These are phyloP conservation scores for Ascocoryne sarcoides DNA, from an alignment of 2,329 filamentous ascomycete species.

Conservation along the genomic window DNA sequence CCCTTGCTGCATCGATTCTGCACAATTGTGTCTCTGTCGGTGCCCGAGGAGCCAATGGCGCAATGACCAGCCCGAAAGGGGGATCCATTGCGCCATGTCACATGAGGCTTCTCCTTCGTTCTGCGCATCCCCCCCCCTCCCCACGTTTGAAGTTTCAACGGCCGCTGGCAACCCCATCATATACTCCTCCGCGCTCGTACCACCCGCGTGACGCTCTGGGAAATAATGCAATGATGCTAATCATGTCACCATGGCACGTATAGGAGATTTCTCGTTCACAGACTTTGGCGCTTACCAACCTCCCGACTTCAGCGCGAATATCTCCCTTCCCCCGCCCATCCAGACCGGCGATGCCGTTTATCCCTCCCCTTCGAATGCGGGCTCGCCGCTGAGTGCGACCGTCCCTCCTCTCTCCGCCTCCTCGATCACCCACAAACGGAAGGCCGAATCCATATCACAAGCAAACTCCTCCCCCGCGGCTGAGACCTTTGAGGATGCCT, in stretches of 20 bases:
- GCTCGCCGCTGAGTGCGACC: constrained; percentile 11
- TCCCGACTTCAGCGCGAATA: constrained; percentile 13
- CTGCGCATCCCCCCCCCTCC: neutral
- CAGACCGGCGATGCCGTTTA: constrained; percentile 13
- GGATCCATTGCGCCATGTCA: constrained; percentile 26
- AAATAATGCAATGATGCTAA: constrained; percentile 25
- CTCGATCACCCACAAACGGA: too few relatives aligned
- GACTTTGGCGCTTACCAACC: constrained; percentile 24
- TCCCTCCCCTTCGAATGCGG: constrained; percentile 14
- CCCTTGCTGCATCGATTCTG: neutral
- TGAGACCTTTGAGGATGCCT: constrained; percentile 57
- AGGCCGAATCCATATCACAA: constrained; percentile 19
- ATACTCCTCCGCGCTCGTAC: too few relatives aligned
- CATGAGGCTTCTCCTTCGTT: neutral
- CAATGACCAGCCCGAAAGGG: constrained; percentile 11
- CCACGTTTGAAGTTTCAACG: neutral
- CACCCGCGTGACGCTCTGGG: too few relatives aligned
- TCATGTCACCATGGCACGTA: constrained; percentile 18
- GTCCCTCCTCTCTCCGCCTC: constrained; percentile 24
- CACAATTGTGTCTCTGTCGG: neutral
- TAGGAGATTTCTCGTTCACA: constrained; percentile 27
- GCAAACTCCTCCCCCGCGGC: constrained; percentile 18
- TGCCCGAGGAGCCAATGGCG: too few relatives aligned
- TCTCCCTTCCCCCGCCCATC: constrained; percentile 12
- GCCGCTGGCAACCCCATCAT: neutral